Evolutionary conservation across 2,329 filamentous ascomycete genomes (phyloP), one percentile per base, ranked within the genome.

Genomic region (Microcyclosporella mali): DNA sequence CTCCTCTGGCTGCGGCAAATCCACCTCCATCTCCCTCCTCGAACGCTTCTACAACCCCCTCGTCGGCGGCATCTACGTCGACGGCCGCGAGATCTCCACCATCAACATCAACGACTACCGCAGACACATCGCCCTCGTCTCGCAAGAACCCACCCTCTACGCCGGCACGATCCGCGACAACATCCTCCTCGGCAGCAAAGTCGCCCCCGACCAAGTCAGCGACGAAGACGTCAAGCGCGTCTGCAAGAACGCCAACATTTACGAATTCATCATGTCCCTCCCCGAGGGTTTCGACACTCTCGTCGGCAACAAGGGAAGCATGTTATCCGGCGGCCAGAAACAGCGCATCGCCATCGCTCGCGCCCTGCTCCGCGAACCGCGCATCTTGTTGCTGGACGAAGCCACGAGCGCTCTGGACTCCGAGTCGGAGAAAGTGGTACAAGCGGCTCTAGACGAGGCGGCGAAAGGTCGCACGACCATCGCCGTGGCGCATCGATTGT

Each of bases 21-120:
- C 82, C 37, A 97, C 92, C 0, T 94, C 89, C 0, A 94, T 97
- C 61, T 85, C 87, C 3, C 74, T 97, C 3, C 72, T 97, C 25
- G 90, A 97, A 64, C 84, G 92, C 27, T 97, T 97, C 70, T 97
- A 97, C 61, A 88, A 97, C 56, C 86, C 89, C 0, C 74, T 92
- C 0, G 75, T 79, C 0, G 92, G 92, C 10, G 81, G 81, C 11
- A 74, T 98, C 27, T 86, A 80, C 45, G 74, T 97, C 14, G 90
- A 97, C 58, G 87, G 82, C 43, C 79, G 82, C 50, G 86, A 95
- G 49, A 87, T 97, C 56, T 83, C 80, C 46, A 74, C 73, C 9
- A 72, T 95, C 37, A 90, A 94, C 57, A 73, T 95, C 59, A 88
- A 86, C 65, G 81, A 89, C 42, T 95, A 95, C 68, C 83, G 92